Percentiles rank a stretch among this genome's conserved stretches.
Evolutionary conservation across 179 eudicot genomes (phyloP).

Genomic region (Beta corolliflora): DNA sequence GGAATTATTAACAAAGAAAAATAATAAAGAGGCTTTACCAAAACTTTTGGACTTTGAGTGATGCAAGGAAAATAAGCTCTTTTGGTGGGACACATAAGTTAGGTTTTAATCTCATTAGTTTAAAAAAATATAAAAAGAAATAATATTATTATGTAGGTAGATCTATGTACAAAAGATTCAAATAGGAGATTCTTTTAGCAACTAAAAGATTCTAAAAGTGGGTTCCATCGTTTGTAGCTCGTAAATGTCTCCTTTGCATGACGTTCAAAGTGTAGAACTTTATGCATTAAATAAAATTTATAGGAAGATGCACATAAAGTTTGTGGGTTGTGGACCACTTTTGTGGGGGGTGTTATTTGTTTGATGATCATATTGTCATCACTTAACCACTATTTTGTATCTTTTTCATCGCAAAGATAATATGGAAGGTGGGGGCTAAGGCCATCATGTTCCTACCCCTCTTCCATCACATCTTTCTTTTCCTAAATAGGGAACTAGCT

Average conservation of each 20-base stretch:
- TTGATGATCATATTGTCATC: constrained; percentile 18
- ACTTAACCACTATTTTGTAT: constrained; percentile 18
- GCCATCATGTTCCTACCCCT: background rate
- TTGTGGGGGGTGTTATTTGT: background rate
- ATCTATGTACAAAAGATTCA: constrained; percentile 30
- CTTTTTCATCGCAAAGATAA: background rate
- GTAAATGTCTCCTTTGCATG: constrained; percentile 25
- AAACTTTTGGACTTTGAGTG: constrained; percentile 21
- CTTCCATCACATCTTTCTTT: constrained; percentile 28
- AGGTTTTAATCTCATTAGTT: constrained; percentile 16
- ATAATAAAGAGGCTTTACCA: constrained; percentile 9
- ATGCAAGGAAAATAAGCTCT: constrained; percentile 8
- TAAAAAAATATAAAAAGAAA: background rate
- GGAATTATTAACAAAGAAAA: constrained; percentile 9
- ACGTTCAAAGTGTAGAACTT: constrained; percentile 14
- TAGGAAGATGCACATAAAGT: background rate
- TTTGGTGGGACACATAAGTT: constrained; percentile 14
- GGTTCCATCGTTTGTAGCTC: background rate
- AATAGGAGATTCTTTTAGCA: constrained; percentile 10
- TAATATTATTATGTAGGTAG: background rate
- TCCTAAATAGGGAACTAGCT: constrained; percentile 23
- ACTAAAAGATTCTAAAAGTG: constrained; percentile 27
- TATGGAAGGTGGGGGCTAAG: constrained; percentile 27
- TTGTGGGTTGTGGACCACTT: constrained; percentile 23
- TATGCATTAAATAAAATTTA: background rate